Evolutionary conservation across 1,284 basidiomycete species (phyloP).

Genomic region (Limonomyces culmigenus): DNA sequence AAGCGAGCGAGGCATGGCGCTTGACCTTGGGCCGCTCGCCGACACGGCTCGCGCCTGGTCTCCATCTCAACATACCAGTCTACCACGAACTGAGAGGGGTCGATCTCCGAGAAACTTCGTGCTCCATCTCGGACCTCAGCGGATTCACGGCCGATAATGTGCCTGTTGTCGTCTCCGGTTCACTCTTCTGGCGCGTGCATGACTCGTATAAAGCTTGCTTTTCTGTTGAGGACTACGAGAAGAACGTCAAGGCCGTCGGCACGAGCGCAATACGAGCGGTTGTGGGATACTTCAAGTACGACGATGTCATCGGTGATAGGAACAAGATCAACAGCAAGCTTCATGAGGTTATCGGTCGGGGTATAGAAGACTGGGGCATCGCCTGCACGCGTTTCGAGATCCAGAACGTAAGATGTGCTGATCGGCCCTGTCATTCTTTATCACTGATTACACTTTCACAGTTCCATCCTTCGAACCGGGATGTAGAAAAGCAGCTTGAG

Average conservation of each 20-base stretch:
- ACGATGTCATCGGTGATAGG: constrained; percentile 26
- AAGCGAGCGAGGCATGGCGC: constrained; percentile 33
- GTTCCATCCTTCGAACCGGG: constrained; percentile 32
- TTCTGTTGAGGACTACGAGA: constrained; percentile 24
- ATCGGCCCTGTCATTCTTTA: not conserved
- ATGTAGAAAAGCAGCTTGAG: constrained; percentile 34
- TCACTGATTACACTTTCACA: not conserved
- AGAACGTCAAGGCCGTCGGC: constrained; percentile 30
- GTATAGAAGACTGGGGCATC: constrained; percentile 31
- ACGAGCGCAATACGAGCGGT: constrained; percentile 32
- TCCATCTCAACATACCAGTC: constrained; percentile 25
- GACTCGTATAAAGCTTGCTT: constrained; percentile 36
- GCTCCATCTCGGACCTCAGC: constrained; percentile 5
- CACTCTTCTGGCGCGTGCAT: constrained; percentile 29
- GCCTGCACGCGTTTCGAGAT: constrained; percentile 36
- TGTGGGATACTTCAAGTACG: constrained; percentile 26
- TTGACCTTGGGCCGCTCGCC: constrained; percentile 28
- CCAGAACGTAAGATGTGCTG: constrained; percentile 16
- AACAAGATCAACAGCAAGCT: constrained; percentile 31
- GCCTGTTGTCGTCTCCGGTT: constrained; percentile 30
- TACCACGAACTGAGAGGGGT: constrained; percentile 24
- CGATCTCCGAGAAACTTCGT: constrained; percentile 29
- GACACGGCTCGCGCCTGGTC: constrained; percentile 22
- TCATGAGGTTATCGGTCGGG: constrained; percentile 27
- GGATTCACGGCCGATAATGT: constrained; percentile 37